A percentile compares a stretch with the other conserved stretches of the same genome.
These are phyloP conservation scores for Rugonectria rugulosa DNA, from an alignment of 2,329 filamentous ascomycete species.

Conservation along the genomic window DNA sequence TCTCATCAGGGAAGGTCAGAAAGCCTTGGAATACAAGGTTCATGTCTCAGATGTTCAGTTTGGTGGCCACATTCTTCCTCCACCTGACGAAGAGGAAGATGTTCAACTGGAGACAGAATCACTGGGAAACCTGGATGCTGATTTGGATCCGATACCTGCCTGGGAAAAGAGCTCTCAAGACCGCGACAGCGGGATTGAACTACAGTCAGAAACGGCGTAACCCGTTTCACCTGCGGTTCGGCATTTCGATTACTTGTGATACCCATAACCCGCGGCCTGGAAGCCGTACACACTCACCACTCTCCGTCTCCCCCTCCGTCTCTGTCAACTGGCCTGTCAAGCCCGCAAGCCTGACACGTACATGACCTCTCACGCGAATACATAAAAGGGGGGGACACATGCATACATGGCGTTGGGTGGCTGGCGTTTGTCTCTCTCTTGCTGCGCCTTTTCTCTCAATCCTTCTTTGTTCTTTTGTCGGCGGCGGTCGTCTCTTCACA, in stretches of 20 bases:
- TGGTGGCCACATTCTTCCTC: slow-evolving; percentile 78
- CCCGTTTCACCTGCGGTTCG: not conserved
- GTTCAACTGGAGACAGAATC: slow-evolving; percentile 35
- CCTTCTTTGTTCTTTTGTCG: slow-evolving; percentile 12
- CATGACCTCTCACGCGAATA: slow-evolving; percentile 20
- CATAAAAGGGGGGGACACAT: slow-evolving; percentile 29
- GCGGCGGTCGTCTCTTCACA: slow-evolving; percentile 23
- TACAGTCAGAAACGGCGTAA: slow-evolving; percentile 51
- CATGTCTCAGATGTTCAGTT: slow-evolving; percentile 80
- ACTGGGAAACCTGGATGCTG: slow-evolving; percentile 18
- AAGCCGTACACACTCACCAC: slow-evolving; percentile 26
- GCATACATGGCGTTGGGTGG: slow-evolving; percentile 36
- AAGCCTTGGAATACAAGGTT: slow-evolving; percentile 85
- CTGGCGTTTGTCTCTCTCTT: slow-evolving; percentile 34
- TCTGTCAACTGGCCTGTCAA: slow-evolving; percentile 14
- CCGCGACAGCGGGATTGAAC: slow-evolving; percentile 61
- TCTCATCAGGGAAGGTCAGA: slow-evolving; percentile 86
- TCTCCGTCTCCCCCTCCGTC: slow-evolving; percentile 13
- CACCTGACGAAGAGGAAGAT: slow-evolving; percentile 66
- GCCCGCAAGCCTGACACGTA: slow-evolving; percentile 19
- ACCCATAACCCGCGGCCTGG: slow-evolving; percentile 17
- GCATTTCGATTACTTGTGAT: not conserved
- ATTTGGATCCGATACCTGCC: slow-evolving; percentile 35
- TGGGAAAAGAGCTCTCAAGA: slow-evolving; percentile 54
- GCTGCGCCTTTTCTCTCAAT: slow-evolving; percentile 11